Evolutionary conservation across 106 monocot genomes (phyloP).

Genomic region (Iris macrosiphon): DNA sequence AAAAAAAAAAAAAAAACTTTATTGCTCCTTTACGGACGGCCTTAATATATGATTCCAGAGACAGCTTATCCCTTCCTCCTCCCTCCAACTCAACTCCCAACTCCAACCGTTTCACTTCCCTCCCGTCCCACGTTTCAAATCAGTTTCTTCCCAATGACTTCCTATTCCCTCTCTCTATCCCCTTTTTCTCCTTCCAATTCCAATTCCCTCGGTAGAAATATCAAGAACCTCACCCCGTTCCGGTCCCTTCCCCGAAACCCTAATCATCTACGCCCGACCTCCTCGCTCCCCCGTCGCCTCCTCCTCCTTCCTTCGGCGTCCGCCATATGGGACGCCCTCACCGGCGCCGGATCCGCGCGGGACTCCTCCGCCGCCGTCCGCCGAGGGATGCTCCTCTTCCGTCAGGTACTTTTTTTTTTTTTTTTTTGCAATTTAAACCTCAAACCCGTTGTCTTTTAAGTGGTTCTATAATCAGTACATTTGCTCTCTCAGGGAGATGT

Average conservation of each 20-base stretch:
- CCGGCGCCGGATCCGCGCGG: slow-evolving; percentile 36
- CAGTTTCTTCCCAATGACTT: no score
- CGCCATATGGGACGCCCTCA: slow-evolving; percentile 66
- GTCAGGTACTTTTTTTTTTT: slow-evolving; percentile 36
- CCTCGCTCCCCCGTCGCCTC: slow-evolving; percentile 40
- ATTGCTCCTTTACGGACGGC: no score
- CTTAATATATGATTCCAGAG: no score
- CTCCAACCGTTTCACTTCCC: no score
- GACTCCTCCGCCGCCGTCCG: slow-evolving; percentile 64
- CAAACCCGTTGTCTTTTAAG: no score
- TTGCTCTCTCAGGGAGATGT: slow-evolving; percentile 66
- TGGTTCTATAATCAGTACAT: no score
- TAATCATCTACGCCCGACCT: not conserved
- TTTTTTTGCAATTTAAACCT: not conserved
- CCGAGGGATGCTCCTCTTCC: slow-evolving; percentile 80
- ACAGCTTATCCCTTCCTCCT: no score
- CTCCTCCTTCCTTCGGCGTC: slow-evolving; percentile 49
- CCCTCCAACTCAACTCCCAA: no score
- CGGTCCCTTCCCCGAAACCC: not conserved
- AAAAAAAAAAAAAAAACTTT: no score
- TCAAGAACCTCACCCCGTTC: not conserved
- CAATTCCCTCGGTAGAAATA: no score
- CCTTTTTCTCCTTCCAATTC: not conserved
- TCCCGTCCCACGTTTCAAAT: no score
- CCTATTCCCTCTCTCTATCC: not conserved